A percentile compares a stretch with the other conserved stretches of the same genome.
Evolutionary conservation across 108 stramenopile genomes (phyloP).

Genomic region (Nitzschia sp.): DNA sequence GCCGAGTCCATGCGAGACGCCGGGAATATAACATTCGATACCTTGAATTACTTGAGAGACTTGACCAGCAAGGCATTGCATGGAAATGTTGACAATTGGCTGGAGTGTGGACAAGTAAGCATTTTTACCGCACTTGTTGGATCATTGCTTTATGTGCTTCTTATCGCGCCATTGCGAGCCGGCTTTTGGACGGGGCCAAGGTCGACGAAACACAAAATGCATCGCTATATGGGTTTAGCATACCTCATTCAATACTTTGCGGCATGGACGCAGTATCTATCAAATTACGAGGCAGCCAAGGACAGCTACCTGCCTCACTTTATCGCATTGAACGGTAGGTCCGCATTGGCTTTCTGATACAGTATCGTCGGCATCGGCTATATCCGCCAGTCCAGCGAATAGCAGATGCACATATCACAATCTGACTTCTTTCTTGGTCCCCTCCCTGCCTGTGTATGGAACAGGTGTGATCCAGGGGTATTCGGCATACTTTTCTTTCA

Average conservation of each 20-base stretch:
- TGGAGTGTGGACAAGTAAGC: constrained; percentile 4
- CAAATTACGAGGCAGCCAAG: constrained; percentile 28
- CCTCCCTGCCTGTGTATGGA: background rate
- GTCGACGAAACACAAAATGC: constrained; percentile 28
- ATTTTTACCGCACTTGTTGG: constrained; percentile 2
- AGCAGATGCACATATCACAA: background rate
- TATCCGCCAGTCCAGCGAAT: no score
- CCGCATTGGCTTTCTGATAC: no score
- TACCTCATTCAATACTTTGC: constrained; percentile 38
- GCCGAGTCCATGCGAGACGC: constrained; percentile 3
- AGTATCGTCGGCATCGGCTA: no score
- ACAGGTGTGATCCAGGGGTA: constrained; percentile 37
- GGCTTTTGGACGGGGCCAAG: constrained; percentile 43
- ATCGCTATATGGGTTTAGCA: constrained; percentile 42
- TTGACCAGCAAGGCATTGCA: background rate
- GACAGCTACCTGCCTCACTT: constrained; percentile 32
- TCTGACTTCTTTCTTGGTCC: background rate
- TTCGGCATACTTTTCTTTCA: constrained; percentile 29
- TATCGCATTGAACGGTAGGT: constrained; percentile 43
- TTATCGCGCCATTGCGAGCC: constrained; percentile 28
- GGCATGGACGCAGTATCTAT: constrained; percentile 36
- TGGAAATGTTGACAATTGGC: constrained; percentile 1
- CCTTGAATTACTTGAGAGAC: constrained; percentile 8
- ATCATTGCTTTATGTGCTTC: constrained; percentile 31
- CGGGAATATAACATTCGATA: background rate